Evolutionary conservation across 2,329 filamentous ascomycete species (phyloP), one percentile per base, ranked within the genome.

Genomic region (Fusarium citri): DNA sequence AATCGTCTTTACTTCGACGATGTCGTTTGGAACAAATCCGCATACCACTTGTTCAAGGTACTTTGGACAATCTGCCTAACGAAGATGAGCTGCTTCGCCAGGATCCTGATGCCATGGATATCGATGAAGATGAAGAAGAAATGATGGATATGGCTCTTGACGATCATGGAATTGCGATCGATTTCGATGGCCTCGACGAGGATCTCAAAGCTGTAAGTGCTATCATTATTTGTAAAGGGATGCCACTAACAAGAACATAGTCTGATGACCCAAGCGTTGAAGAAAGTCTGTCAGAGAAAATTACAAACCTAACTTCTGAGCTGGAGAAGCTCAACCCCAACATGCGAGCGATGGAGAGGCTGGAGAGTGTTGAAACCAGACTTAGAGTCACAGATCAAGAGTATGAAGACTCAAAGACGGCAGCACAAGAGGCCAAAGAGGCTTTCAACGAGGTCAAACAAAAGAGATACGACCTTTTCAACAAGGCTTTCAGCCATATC

Each of bases 291-390:
- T 88, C 92, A 55, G 93, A 97, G 56, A 91, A 90, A 75, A 94
- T 99, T 69, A 85, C 87, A 22, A 86, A 87, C 28, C 86, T 99
- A 12, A 90, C 90, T 46, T 84, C 87, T 31, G 93, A 97, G 73
- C 88, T 99, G 22, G 94, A 97, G 77, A 97, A 97, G 81, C 91
- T 98, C 80, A 94, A 96, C 66, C 96, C 96, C 26, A 98, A 99
- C 80, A 97, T 97, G 89, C 93, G 95, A 74, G 96, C 95, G 11
- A 94, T 94, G 80, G 94, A 98, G 77, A 92, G 95, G 51, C 86
- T 99, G 8, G 93, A 96, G 77, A 91, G 90, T 23, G 94, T 97
- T 11, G 92, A 97, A 79, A 87, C 89, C 54, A 91, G 94, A 65
- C 90, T 98, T 25, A 91, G 93, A 69, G 87, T 91, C 63, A 95